Evolutionary conservation across 352 stramenopile genomes (phyloP), one percentile per base, ranked within the genome.

Genomic region (Phytophthora podocarpi): DNA sequence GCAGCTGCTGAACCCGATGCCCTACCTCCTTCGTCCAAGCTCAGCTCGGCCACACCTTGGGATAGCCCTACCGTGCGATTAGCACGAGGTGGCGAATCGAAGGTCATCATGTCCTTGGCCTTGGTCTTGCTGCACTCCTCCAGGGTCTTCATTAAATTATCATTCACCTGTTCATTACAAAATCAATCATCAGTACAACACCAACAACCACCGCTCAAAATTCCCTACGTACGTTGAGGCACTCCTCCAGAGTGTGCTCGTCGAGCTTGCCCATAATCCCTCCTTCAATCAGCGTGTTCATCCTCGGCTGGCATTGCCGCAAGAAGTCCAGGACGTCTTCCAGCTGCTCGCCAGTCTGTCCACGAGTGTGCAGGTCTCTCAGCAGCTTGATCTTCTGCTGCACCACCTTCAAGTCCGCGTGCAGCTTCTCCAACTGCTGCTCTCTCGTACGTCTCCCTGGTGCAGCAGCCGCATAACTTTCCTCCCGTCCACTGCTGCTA

Each of bases 201-300:
- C 18, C 37, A 24, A 43, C 10, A n/a, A 23, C 20, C n/a, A 36
- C 4, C 12, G 7, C 32, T 3, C 32, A 3, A 12, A 42, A 15
- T 26, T 15, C 32, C 9, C 16, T 28, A 64, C 78, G 27, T 59
- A 95, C 86, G 42, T 82, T 93, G n/a, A 95, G 73, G 55, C 87
- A 95, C 52, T 86, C 63, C 59, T 95, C 87, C 13, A 95, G 60
- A 20, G 80, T 93, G 18, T 66, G 64, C 43, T 95, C 87, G 57
- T 93, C 80, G 47, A 95, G 85, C 68, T 93, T 94, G 56, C 85
- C 87, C 68, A 87, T 86, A 37, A 95, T 73, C 0, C 87, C 87
- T 46, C 85, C 87, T 71, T 95, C 87, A 63, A 95, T 95, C 11
- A 95, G 64, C 37, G 85, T 90, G 64, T 95, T 95, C 84, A 95